Base-by-base conservation (phyloP, 139 green algal genomes). In the Chlorella sp. region DNA sequence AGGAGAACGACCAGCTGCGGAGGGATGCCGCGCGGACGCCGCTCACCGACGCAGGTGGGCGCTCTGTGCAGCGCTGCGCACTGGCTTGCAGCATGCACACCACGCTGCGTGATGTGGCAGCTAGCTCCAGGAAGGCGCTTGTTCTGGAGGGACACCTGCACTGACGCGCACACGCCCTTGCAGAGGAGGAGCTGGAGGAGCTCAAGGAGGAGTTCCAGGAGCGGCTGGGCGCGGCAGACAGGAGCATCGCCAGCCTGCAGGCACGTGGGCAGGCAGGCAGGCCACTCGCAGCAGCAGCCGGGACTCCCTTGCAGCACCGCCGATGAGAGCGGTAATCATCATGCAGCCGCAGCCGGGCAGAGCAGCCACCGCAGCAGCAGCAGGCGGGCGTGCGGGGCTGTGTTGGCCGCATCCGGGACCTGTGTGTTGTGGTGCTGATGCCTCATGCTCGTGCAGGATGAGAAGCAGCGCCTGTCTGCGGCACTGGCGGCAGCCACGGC, bases 131-230 rank as follows among this genome's bases (percentile, higher is more conserved):
- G n/a, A n/a, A n/a, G n/a, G n/a, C n/a, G n/a, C n/a, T n/a, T n/a
- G n/a, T n/a, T n/a, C n/a, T n/a, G n/a, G n/a, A n/a, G n/a, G n/a
- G n/a, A n/a, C n/a, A n/a, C n/a, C n/a, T n/a, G n/a, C n/a, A n/a
- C n/a, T n/a, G n/a, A n/a, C n/a, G n/a, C n/a, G n/a, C n/a, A n/a
- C n/a, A n/a, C n/a, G n/a, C n/a, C n/a, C n/a, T n/a, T n/a, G n/a
- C 80, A 86, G 80, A 91, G 67, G 75, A 85, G 35, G 90, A 96
- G 74, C 74, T 94, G 27, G 34, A 79, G 20, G 91, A 96, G 33
- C 78, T 97, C 0, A 83, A 92, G 60, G 91, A 97, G 68, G 91
- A 97, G 80, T 97, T 97, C 76, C 81, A 85, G 0, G 69, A 74
- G 22, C 77, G 91, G 2, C 77, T 97, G 35, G 89, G 83, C 2